A percentile compares a stretch with the other conserved stretches of the same genome.
Conservation (phyloP, 2,329 filamentous ascomycete species). For the Akanthomyces muscarius region DNA sequence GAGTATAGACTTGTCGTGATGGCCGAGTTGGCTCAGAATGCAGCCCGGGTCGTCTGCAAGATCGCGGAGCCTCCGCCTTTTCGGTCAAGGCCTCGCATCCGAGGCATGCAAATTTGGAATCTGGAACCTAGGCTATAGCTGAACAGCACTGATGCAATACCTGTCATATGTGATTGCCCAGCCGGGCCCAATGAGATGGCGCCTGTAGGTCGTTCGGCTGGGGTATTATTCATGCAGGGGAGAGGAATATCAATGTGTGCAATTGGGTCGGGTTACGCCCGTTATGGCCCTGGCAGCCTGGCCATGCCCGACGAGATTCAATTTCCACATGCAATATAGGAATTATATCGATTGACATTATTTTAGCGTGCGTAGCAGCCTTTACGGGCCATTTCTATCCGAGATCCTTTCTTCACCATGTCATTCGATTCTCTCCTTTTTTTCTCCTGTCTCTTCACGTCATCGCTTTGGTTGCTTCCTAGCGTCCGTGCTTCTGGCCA, state of each 20-base stretch:
- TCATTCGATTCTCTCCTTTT: neutral
- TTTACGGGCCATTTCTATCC: neutral
- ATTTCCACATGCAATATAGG: conserved; percentile 1
- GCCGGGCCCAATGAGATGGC: neutral
- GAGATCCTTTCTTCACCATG: neutral
- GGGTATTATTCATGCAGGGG: neutral
- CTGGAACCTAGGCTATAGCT: neutral
- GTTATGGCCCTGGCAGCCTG: neutral
- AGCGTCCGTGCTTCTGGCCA: neutral
- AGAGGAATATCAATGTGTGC: neutral
- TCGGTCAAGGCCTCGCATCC: neutral
- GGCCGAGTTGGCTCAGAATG: neutral
- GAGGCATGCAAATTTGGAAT: neutral
- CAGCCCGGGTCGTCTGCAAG: neutral
- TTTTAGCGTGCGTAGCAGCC: neutral
- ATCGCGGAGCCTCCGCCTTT: conserved; percentile 1
- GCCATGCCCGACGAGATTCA: neutral
- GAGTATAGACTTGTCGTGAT: neutral
- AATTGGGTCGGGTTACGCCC: neutral
- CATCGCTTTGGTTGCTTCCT: neutral
- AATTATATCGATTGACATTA: neutral
- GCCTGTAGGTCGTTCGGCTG: neutral
- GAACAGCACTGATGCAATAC: conserved; percentile 5
- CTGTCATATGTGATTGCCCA: neutral
- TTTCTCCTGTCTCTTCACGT: neutral